Evolutionary conservation across 139 green algal species (phyloP).

Genomic region (Tetradesmus obliquus): DNA sequence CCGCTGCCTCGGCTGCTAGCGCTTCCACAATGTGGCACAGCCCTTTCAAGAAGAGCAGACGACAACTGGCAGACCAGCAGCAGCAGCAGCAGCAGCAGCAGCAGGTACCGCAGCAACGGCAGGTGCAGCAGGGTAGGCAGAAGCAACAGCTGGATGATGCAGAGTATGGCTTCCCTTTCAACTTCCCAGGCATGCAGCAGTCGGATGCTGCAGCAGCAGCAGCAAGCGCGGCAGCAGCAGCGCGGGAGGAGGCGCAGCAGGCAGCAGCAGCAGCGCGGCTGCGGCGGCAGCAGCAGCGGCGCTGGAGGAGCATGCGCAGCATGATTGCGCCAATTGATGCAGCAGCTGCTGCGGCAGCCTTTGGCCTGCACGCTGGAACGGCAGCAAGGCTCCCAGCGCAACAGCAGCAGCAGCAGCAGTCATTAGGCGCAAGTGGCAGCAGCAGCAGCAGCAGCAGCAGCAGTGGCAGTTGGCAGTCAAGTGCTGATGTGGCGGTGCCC

Average conservation of each 20-base stretch:
- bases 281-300: slow-evolving; percentile 31
- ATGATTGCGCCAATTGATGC: slow-evolving; percentile 36
- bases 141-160: neutral
- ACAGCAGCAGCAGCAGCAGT: slow-evolving; percentile 6
- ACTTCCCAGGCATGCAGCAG: neutral
- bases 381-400: neutral
- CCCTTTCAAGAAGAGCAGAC: neutral
- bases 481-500: slow-evolving; percentile 18
- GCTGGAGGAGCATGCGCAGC: neutral
- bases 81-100: slow-evolving; percentile 33
- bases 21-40: neutral
- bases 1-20: neutral
- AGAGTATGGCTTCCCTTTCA: neutral
- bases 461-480: neutral
- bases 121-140: neutral
- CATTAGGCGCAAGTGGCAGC: neutral
- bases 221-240: neutral
- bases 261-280: neutral
- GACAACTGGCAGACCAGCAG: neutral
- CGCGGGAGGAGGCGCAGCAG: neutral
- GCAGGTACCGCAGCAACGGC: neutral
- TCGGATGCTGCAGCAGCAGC: neutral
- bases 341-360: slow-evolving; percentile 20
- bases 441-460: slow-evolving; percentile 10
- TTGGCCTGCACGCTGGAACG: neutral